Evolutionary conservation across 495 filamentous ascomycete genomes (phyloP).

Genomic region (Parachaetomium inaequale): DNA sequence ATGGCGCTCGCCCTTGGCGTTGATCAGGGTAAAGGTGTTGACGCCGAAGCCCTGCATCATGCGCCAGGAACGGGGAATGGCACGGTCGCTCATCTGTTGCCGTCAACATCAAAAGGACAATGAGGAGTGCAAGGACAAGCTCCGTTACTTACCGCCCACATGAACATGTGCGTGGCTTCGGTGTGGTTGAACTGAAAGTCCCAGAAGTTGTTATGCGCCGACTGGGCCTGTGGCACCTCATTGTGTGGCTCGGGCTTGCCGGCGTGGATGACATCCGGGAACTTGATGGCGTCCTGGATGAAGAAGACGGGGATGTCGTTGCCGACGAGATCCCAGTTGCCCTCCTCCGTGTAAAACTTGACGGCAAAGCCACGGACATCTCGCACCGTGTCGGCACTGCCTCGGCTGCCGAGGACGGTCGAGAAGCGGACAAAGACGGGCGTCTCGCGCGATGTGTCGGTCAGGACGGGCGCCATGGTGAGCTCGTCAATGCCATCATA

Average conservation of each 20-base stretch:
- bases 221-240: slow-evolving; percentile 57
- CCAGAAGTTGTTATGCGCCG: slow-evolving; percentile 64
- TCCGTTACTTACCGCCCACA: slow-evolving; percentile 55
- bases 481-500: slow-evolving; percentile 67
- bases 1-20: slow-evolving; percentile 63
- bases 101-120: background rate
- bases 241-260: slow-evolving; percentile 82
- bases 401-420: slow-evolving; percentile 73
- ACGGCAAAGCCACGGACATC: slow-evolving; percentile 80
- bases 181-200: slow-evolving; percentile 61
- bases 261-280: slow-evolving; percentile 72
- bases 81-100: slow-evolving; percentile 64
- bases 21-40: slow-evolving; percentile 74
- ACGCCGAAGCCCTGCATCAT: slow-evolving; percentile 95
- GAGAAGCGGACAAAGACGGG: slow-evolving; percentile 81
- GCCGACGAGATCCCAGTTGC: slow-evolving; percentile 61
- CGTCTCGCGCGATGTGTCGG: slow-evolving; percentile 74
- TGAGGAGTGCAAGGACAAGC: background rate
- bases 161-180: slow-evolving; percentile 81
- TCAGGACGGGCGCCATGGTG: slow-evolving; percentile 68
- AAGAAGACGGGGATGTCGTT: slow-evolving; percentile 68
- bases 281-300: slow-evolving; percentile 70
- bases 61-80: slow-evolving; percentile 73
- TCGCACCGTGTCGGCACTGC: slow-evolving; percentile 74
- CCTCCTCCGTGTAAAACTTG: slow-evolving; percentile 68